Evolutionary conservation across 495 filamentous ascomycete genomes (phyloP).

Genomic region (Thermothielavioides terrestris): DNA sequence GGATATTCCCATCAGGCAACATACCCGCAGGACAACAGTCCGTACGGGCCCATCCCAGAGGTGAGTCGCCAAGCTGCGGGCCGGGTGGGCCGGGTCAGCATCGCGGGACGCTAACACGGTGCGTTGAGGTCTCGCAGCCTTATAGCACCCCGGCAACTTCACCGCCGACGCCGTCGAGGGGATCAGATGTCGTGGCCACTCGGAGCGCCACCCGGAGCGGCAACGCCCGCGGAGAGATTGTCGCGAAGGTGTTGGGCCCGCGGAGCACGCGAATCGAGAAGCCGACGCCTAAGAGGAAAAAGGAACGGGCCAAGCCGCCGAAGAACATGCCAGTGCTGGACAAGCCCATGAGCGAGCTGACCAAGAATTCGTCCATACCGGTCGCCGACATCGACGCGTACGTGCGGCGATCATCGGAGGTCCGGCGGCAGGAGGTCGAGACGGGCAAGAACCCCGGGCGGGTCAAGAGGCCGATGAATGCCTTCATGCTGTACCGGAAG

Average conservation of each 20-base stretch:
- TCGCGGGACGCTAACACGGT: neutral
- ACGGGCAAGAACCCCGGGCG: constrained; percentile 62
- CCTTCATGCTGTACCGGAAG: constrained; percentile 96
- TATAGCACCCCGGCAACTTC: constrained; percentile 46
- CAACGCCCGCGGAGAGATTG: constrained; percentile 3
- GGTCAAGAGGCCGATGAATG: constrained; percentile 91
- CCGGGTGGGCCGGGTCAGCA: neutral
- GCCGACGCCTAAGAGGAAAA: constrained; percentile 35
- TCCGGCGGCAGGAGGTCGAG: constrained; percentile 57
- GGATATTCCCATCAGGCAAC: constrained; percentile 29
- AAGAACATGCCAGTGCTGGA: constrained; percentile 48
- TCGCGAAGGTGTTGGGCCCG: constrained; percentile 15
- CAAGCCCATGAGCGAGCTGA: constrained; percentile 69
- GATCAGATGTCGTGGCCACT: constrained; percentile 31
- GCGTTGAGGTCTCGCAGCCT: constrained; percentile 18
- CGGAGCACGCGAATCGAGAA: constrained; percentile 29
- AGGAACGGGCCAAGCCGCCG: constrained; percentile 44
- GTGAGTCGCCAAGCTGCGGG: constrained; percentile 13
- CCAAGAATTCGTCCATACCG: constrained; percentile 51
- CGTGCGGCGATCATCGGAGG: constrained; percentile 63
- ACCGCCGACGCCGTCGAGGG: constrained; percentile 38
- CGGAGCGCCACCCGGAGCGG: constrained; percentile 34
- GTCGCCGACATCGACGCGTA: constrained; percentile 74
- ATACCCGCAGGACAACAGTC: constrained; percentile 28
- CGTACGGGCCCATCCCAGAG: constrained; percentile 24